These are phyloP conservation scores for Aureobasidium leucospermi DNA, from an alignment of 2,329 filamentous ascomycete genomes.

Conservation along the genomic window DNA sequence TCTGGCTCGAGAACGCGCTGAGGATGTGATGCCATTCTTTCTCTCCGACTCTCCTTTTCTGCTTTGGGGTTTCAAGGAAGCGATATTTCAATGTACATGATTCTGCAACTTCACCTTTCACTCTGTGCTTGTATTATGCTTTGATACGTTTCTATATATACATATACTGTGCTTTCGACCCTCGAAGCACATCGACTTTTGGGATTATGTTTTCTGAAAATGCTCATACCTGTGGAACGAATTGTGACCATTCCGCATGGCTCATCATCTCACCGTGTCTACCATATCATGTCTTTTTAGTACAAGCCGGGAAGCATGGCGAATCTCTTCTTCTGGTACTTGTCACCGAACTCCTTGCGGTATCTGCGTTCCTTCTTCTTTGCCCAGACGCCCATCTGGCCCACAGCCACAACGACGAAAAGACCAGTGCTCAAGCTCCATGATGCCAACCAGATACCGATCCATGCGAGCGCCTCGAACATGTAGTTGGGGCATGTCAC, in stretches of 20 bases:
- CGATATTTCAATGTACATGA: background rate
- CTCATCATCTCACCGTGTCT: background rate
- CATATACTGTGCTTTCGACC: background rate
- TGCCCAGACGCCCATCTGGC: conserved; percentile 82
- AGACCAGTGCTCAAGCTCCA: conserved; percentile 70
- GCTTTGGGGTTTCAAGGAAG: background rate
- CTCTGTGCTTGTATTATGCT: background rate
- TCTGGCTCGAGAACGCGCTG: background rate
- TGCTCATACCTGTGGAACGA: too few relatives aligned
- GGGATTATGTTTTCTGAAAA: too few relatives aligned
- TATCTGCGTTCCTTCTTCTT: conserved; percentile 87
- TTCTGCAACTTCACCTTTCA: background rate
- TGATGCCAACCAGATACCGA: conserved; percentile 71
- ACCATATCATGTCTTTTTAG: conserved; percentile 30
- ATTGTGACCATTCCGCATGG: background rate
- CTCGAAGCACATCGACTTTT: too few relatives aligned
- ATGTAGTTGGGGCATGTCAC: conserved; percentile 98
- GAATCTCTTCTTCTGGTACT: conserved; percentile 91
- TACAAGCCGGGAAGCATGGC: conserved; percentile 73
- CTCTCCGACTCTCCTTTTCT: background rate
- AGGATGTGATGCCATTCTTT: background rate
- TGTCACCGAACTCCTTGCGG: conserved; percentile 81
- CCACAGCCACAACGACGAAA: conserved; percentile 65
- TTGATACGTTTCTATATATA: background rate
- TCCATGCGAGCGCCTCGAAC: conserved; percentile 83